Evolutionary conservation across 257 asterid genomes (phyloP).

Genomic region (Rehmannia glutinosa): DNA sequence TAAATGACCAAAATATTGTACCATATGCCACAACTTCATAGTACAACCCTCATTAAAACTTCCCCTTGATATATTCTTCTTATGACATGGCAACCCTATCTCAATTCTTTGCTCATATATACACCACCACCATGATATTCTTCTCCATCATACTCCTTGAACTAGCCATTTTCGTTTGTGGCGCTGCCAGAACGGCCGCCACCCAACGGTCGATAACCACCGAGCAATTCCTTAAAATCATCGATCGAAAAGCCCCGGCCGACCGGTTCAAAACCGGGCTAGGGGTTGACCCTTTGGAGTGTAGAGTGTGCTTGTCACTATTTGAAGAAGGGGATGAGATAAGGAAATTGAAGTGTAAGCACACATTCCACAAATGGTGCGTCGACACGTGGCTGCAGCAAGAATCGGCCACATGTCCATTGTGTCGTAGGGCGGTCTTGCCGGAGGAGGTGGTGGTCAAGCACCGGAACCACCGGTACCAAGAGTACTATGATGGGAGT

Average conservation of each 20-base stretch:
- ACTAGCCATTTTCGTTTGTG: slow-evolving; percentile 32
- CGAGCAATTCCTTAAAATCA: slow-evolving; percentile 42
- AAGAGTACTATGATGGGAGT: slow-evolving; percentile 24
- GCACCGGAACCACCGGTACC: slow-evolving; percentile 27
- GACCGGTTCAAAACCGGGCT: slow-evolving; percentile 14
- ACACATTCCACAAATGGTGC: slow-evolving; percentile 57
- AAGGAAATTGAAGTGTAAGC: slow-evolving; percentile 54
- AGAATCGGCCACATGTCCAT: slow-evolving; percentile 56
- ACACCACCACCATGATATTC: slow-evolving; percentile 33
- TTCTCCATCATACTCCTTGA: slow-evolving; percentile 47
- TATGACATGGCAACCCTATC: slow-evolving; percentile 41
- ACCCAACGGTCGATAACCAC: slow-evolving; percentile 33
- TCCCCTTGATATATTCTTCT: too few relatives aligned
- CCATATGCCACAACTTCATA: too few relatives aligned
- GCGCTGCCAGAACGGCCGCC: slow-evolving; percentile 20
- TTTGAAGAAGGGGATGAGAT: slow-evolving; percentile 57
- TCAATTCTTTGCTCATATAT: slow-evolving; percentile 35
- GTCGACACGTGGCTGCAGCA: slow-evolving; percentile 66
- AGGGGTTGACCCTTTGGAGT: slow-evolving; percentile 22
- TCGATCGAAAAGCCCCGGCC: slow-evolving; percentile 47
- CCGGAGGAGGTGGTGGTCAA: slow-evolving; percentile 46
- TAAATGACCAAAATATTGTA: background rate
- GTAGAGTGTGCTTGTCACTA: slow-evolving; percentile 50
- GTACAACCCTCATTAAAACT: too few relatives aligned
- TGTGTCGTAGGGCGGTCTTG: slow-evolving; percentile 54